A percentile compares a stretch with the other conserved stretches of the same genome.
These are phyloP conservation scores for Mycosarcoma maydis DNA, from an alignment of 1,284 basidiomycete genomes.

Conservation along the genomic window DNA sequence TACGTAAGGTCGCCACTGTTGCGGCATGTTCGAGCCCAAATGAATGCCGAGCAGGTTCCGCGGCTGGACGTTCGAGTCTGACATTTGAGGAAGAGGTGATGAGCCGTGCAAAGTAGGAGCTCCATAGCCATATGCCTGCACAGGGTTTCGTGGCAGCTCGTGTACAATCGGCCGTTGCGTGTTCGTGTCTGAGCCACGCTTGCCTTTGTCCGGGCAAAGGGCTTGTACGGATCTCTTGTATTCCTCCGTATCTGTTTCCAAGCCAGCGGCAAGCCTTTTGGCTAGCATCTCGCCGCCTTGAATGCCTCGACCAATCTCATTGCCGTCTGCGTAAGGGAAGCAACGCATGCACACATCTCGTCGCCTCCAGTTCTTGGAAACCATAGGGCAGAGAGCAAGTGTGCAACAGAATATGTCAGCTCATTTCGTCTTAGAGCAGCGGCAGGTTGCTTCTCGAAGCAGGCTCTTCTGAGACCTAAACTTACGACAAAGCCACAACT, in stretches of 20 bases:
- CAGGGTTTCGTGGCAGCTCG: constrained; percentile 15
- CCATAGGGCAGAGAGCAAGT: background rate
- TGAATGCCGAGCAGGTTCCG: constrained; percentile 28
- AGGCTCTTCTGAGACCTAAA: background rate
- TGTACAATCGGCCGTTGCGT: constrained; percentile 10
- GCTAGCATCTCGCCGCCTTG: constrained; percentile 40
- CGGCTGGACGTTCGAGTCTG: background rate
- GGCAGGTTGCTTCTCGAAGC: background rate
- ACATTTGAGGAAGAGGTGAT: background rate
- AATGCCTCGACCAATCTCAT: constrained; percentile 41
- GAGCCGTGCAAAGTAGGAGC: background rate
- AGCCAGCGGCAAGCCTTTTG: constrained; percentile 37
- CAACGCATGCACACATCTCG: constrained; percentile 88
- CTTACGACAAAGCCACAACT: constrained; percentile 71
- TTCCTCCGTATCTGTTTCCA: constrained; percentile 38
- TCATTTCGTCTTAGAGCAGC: too few relatives aligned
- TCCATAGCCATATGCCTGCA: constrained; percentile 10
- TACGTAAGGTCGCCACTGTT: constrained; percentile 16
- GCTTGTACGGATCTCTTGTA: constrained; percentile 32
- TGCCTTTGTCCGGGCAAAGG: constrained; percentile 25
- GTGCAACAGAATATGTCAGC: background rate
- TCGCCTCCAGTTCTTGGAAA: constrained; percentile 75
- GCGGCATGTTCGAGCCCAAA: background rate
- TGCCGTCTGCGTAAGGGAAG: constrained; percentile 72
- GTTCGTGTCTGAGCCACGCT: constrained; percentile 3